Conservation (phyloP, 192 early-diverging fungal genomes). For the Spinellus fusiger region DNA sequence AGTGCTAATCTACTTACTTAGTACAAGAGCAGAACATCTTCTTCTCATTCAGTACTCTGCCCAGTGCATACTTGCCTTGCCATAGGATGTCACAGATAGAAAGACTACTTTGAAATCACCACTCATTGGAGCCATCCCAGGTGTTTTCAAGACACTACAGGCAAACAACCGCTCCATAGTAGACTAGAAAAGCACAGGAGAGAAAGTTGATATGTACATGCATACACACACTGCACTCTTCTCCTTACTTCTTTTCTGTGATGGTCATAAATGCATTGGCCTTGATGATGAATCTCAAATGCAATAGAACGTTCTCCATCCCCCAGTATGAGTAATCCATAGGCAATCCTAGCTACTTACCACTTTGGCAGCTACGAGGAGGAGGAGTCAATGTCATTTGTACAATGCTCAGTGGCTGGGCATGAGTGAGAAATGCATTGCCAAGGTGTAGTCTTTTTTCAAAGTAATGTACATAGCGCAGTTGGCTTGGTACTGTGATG, state of each 20-base stretch:
- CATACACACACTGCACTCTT: too few species aligned
- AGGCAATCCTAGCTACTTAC: too few species aligned
- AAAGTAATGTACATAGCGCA: slow-evolving; percentile 50
- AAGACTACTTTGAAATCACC: neutral
- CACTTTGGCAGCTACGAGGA: too few species aligned
- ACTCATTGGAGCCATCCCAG: neutral
- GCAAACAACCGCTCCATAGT: neutral
- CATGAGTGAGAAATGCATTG: slow-evolving; percentile 16
- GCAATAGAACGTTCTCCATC: neutral
- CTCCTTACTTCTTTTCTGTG: too few species aligned
- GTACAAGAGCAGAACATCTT: too few species aligned
- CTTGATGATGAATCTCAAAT: neutral
- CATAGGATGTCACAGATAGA: neutral
- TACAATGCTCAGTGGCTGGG: slow-evolving; percentile 2
- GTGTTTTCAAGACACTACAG: neutral
- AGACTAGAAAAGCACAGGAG: neutral
- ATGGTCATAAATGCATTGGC: neutral
- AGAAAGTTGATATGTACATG: too few species aligned
- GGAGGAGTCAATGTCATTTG: slow-evolving; percentile 23
- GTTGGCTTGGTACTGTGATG: slow-evolving; percentile 53
- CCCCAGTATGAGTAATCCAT: neutral
- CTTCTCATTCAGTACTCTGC: too few species aligned
- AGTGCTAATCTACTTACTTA: neutral
- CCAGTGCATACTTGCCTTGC: too few species aligned
- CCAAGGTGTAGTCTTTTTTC: slow-evolving; percentile 30